Conservation (phyloP, 345 rosid species). For the Salix arbutifolia region DNA sequence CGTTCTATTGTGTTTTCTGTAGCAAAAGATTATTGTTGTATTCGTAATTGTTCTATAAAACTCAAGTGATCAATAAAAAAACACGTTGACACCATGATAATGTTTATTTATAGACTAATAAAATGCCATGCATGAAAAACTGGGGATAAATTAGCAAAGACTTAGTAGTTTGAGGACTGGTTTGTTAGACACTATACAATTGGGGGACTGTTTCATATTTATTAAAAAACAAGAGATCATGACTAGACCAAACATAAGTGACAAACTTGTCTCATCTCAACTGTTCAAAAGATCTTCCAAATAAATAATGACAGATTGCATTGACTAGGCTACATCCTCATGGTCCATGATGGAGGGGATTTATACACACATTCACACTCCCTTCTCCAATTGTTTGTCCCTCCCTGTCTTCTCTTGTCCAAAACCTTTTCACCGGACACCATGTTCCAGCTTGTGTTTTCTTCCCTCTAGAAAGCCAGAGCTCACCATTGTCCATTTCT, state of each 20-base stretch:
- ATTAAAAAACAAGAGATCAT: not conserved
- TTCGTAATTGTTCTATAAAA: too few relatives aligned
- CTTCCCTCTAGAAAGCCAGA: not conserved
- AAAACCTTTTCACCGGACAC: not conserved
- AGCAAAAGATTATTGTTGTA: too few relatives aligned
- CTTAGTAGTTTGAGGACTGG: not conserved
- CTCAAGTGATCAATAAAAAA: too few relatives aligned
- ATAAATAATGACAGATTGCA: not conserved
- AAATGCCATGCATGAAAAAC: not conserved
- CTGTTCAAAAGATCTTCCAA: not conserved
- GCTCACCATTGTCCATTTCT: not conserved
- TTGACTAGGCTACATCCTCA: not conserved
- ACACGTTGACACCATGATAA: too few relatives aligned
- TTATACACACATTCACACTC: not conserved
- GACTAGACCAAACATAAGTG: not conserved
- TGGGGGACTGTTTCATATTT: not conserved
- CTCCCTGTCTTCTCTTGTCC: not conserved
- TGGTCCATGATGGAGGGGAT: not conserved
- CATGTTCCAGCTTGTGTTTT: not conserved
- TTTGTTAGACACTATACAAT: not conserved
- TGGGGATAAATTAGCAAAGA: not conserved
- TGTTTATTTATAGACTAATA: too few relatives aligned
- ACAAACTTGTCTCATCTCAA: too few relatives aligned
- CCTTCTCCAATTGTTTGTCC: not conserved
- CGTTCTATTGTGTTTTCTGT: too few relatives aligned